A percentile compares a stretch with the other conserved stretches of the same genome.
phyloP scores from a whole-genome alignment of 1,284 basidiomycete genomes.

The Garcileccinum viscosum region DNA sequence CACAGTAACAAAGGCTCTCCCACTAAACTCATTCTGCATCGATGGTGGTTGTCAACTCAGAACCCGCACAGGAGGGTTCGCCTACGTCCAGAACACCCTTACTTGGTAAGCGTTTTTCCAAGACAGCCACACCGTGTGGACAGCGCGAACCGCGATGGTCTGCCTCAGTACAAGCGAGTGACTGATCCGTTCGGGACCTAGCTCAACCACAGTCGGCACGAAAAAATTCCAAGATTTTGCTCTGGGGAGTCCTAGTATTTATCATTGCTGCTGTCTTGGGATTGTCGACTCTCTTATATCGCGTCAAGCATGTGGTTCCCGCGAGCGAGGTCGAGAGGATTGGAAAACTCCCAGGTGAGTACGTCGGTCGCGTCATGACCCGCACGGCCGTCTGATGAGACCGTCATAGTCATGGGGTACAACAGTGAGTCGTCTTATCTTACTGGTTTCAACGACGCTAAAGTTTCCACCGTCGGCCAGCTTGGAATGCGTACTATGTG shows the following conservation, averaged over 20 bases:
- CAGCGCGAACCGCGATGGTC: not conserved
- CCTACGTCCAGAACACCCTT: constrained; percentile 28
- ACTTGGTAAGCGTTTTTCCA: constrained; percentile 22
- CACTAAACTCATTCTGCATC: not conserved
- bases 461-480: constrained; percentile 35
- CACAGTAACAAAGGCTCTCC: constrained; percentile 5
- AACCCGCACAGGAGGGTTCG: not conserved
- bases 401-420: constrained; percentile 37
- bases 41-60: constrained; percentile 23
- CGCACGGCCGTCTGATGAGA: constrained; percentile 11
- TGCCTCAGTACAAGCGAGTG: no score
- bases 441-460: constrained; percentile 6
- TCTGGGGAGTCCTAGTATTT: constrained; percentile 23
- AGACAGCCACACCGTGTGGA: not conserved
- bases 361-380: not conserved
- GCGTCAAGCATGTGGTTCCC: constrained; percentile 2
- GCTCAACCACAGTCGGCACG: constrained; percentile 5
- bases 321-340: constrained; percentile 20
- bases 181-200: constrained; percentile 1
- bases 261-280: constrained; percentile 28
- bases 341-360: constrained; percentile 34
- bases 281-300: constrained; percentile 20
- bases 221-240: constrained; percentile 3
- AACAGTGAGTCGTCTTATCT: constrained; percentile 34
- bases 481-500: constrained; percentile 68